These are phyloP conservation scores for Euphorbia peplus DNA, from an alignment of 345 rosid genomes.

Conservation along the genomic window DNA sequence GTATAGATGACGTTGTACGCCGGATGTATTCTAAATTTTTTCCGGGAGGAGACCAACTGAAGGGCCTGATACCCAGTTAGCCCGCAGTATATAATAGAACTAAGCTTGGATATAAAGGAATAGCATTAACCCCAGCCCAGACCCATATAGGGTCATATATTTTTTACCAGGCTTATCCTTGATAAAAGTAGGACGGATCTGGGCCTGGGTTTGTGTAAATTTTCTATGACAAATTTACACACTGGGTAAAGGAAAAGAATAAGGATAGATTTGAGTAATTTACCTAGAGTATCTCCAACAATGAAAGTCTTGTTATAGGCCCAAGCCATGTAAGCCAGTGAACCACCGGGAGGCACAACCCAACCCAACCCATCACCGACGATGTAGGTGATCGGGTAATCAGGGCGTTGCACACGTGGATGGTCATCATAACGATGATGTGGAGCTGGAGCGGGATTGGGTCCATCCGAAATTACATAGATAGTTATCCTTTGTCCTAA, in stretches of 20 bases:
- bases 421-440: background rate
- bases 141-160: too few species aligned
- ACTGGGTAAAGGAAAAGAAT: too few species aligned
- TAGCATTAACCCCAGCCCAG: too few species aligned
- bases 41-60: too few species aligned
- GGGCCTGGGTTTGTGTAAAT: background rate
- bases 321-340: slow-evolving; percentile 14
- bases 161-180: too few species aligned
- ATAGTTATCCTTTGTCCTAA: slow-evolving; percentile 25
- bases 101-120: too few species aligned
- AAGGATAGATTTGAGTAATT: background rate
- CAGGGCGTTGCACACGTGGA: slow-evolving; percentile 7
- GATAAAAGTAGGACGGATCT: too few species aligned
- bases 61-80: too few species aligned
- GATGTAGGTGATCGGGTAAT: background rate
- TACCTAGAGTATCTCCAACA: slow-evolving; percentile 7
- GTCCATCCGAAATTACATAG: slow-evolving; percentile 8
- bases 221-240: background rate
- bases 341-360: slow-evolving; percentile 15
- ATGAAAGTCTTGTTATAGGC: slow-evolving; percentile 11
- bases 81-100: too few species aligned
- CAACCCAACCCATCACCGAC: slow-evolving; percentile 10
- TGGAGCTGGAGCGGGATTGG: slow-evolving; percentile 15
- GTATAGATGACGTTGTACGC: too few species aligned
- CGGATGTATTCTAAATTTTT: too few species aligned